phyloP scores from a whole-genome alignment of 495 filamentous ascomycete genomes.

The Pseudomonodictys pantanalensis region DNA sequence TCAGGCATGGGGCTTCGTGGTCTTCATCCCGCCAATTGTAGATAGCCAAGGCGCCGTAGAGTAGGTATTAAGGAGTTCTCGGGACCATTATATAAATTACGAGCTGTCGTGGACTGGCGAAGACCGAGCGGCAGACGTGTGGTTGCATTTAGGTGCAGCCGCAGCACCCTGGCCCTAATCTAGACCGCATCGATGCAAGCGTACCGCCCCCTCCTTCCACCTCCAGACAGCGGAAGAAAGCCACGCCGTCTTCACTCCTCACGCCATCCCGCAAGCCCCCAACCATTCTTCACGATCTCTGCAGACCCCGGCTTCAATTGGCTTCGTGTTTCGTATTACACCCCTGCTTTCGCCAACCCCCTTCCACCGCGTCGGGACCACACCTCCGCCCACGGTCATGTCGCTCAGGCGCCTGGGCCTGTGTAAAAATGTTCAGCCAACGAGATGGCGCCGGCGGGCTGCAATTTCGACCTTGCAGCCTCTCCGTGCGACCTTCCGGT shows the following conservation, averaged over 20 bases:
- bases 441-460: neutral
- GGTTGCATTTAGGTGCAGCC: conserved; percentile 13
- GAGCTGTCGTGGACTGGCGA: neutral
- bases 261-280: neutral
- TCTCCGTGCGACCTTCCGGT: conserved; percentile 16
- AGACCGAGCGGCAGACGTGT: neutral
- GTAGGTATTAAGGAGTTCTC: conserved; percentile 7
- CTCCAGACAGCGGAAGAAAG: too few species aligned
- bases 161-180: neutral
- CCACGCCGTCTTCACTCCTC: neutral
- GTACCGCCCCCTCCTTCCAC: too few species aligned
- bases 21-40: too few species aligned
- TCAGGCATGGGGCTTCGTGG: too few species aligned
- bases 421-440: conserved; percentile 13
- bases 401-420: neutral
- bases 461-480: conserved; percentile 2
- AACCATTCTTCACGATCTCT: conserved; percentile 3
- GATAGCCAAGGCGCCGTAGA: too few species aligned
- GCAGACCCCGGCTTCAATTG: conserved; percentile 17
- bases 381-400: neutral
- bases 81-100: neutral
- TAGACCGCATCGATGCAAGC: too few species aligned
- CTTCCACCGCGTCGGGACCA: conserved; percentile 8
- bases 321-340: conserved; percentile 29
- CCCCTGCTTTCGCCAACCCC: conserved; percentile 10